Base-by-base conservation (phyloP, 2,329 filamentous ascomycete genomes). In the Grosmannia penicillata region DNA sequence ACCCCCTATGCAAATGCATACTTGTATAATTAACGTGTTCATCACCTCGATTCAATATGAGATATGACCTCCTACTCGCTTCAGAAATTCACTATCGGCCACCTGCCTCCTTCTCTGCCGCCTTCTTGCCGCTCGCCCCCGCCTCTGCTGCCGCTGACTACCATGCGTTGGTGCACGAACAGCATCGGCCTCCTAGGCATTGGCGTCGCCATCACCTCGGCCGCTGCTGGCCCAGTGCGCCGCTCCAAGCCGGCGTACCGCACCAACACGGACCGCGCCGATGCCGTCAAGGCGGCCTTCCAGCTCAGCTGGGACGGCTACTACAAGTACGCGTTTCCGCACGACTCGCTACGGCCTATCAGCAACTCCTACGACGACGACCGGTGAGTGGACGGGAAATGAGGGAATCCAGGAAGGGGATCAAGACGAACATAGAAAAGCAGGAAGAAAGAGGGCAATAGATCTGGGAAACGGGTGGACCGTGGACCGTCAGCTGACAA, bases 271-370 rank as follows among this genome's bases (percentile, higher is more conserved):
- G 54, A 53, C 10, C 60, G 73, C 47, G 69, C 75, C 11, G 62
- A 65, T 35, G 72, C 73, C 2, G 72, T 87, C 38, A 78, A 75
- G 52, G 68, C 74, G 39, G 75, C 76, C 0, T 89, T 87, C 50
- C 64, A 70, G 41, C 68, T 69, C 48, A 77, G 80, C 3, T 87
- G 81, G 79, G 58, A 75, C 42, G 80, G 78, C 2, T 89, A 89
- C 54, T 70, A 73, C 50, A 60, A 72, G 56, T 74, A 82, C 57
- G 82, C 82, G 0, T 87, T 82, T 45, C 81, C 80, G 1, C 72
- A 83, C 47, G 84, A 93, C 54, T 82, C 84, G 32, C 61, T 93
- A 9, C 65, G 63, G 44, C 83, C 85, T 0, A 63, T 82, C 13
- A 70, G 67, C 29, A 82, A 84, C 47, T 58, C 57, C 1, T 78